A percentile compares a stretch with the other conserved stretches of the same genome.
These are phyloP conservation scores for Boehmeria nivea DNA, from an alignment of 306 rosid genomes.

Conservation along the genomic window DNA sequence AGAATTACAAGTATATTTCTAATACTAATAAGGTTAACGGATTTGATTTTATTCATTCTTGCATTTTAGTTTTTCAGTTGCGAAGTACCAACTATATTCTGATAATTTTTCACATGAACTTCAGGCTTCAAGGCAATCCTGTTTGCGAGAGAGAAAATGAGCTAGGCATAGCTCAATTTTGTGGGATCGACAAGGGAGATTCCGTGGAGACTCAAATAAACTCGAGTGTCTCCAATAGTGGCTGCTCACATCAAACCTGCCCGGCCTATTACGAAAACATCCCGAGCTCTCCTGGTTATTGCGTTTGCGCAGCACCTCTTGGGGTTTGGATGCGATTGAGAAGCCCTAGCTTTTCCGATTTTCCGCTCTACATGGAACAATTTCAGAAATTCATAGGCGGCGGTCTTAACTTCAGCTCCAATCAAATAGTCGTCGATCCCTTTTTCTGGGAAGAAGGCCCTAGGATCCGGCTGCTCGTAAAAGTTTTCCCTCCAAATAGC, in stretches of 20 bases:
- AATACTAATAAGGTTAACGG: too few species aligned
- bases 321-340: background rate
- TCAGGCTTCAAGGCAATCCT: conserved; percentile 16
- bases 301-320: conserved; percentile 15
- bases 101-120: background rate
- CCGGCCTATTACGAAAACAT: background rate
- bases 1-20: too few species aligned
- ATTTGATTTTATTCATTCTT: too few species aligned
- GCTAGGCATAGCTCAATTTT: conserved; percentile 1
- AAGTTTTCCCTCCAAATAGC: background rate
- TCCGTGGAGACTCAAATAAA: background rate
- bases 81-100: background rate
- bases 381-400: background rate
- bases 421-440: background rate
- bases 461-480: background rate
- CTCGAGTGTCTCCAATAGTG: background rate
- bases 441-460: conserved; percentile 5
- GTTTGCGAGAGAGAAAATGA: conserved; percentile 1
- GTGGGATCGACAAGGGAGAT: background rate
- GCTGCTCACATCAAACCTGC: background rate
- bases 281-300: background rate
- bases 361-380: background rate
- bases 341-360: conserved; percentile 7
- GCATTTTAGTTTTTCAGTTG: too few species aligned
- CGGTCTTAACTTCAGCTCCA: background rate